A percentile compares a stretch with the other conserved stretches of the same genome.
phyloP scores from a whole-genome alignment of 2,329 filamentous ascomycete genomes.

The Phaeosphaeria sp. region DNA sequence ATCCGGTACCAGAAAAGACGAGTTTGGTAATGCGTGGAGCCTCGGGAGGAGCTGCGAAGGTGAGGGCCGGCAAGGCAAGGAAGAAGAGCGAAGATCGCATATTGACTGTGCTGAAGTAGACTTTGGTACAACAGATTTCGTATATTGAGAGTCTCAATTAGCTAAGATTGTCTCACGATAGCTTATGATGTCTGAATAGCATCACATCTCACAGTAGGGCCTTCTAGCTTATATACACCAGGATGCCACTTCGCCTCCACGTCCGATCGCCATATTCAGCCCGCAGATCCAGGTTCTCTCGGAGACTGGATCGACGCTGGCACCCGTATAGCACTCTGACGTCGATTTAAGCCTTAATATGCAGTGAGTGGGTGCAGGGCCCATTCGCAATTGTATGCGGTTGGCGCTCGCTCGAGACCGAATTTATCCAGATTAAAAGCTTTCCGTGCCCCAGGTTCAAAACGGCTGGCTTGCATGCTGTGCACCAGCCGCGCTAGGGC shows the following conservation, averaged over 20 bases:
- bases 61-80: slow-evolving; percentile 17
- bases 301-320: slow-evolving; percentile 8
- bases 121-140: not conserved
- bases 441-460: slow-evolving; percentile 11
- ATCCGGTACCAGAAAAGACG: slow-evolving; percentile 36
- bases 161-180: not conserved
- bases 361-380: slow-evolving; percentile 7
- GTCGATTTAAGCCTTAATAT: slow-evolving; percentile 27
- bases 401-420: slow-evolving; percentile 12
- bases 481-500: not conserved
- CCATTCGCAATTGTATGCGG: slow-evolving; percentile 4
- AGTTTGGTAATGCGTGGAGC: slow-evolving; percentile 33
- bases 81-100: slow-evolving; percentile 26
- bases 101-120: slow-evolving; percentile 1
- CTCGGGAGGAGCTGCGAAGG: slow-evolving; percentile 25
- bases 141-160: not conserved
- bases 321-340: slow-evolving; percentile 26
- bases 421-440: slow-evolving; percentile 29
- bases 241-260: not conserved
- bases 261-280: not conserved
- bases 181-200: slow-evolving; percentile 1
- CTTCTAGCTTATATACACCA: slow-evolving; percentile 12
- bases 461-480: not conserved
- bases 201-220: not conserved
- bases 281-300: slow-evolving; percentile 2